Percentiles rank a stretch among this genome's conserved stretches.
These are phyloP conservation scores for Piper betle DNA, from an alignment of 164 flowering plant genomes.

Conservation along the genomic window DNA sequence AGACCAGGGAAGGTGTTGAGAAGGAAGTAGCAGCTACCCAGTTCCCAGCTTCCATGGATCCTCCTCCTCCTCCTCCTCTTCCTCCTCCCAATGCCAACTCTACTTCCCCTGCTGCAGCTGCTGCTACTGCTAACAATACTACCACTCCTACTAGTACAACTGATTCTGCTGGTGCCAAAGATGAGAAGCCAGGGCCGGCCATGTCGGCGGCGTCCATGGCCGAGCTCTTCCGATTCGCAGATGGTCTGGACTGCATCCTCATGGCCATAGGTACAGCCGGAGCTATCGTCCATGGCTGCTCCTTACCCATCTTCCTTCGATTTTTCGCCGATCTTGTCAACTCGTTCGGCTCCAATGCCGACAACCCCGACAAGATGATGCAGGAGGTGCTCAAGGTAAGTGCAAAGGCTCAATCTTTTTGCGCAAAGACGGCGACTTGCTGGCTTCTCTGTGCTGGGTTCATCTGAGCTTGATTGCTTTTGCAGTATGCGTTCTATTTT, in stretches of 20 bases:
- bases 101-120: background rate
- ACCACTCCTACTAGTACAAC: background rate
- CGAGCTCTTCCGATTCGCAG: constrained; percentile 88
- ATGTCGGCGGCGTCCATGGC: constrained; percentile 35
- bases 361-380: constrained; percentile 74
- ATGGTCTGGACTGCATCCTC: constrained; percentile 63
- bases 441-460: too few species aligned
- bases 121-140: background rate
- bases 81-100: background rate
- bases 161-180: constrained; percentile 8
- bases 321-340: constrained; percentile 99
- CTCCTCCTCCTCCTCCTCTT: background rate
- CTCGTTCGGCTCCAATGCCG: constrained; percentile 82
- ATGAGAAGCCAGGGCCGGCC: constrained; percentile 36
- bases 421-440: background rate
- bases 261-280: constrained; percentile 82
- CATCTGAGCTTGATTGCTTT: background rate
- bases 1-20: background rate
- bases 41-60: background rate
- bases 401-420: background rate
- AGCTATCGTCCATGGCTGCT: constrained; percentile 87
- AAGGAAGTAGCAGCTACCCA: constrained; percentile 9
- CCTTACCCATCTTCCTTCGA: constrained; percentile 82
- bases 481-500: constrained; percentile 93
- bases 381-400: constrained; percentile 83